Conservation (phyloP, 139 green algal species). For the Tetradesmus lagerheimii region DNA sequence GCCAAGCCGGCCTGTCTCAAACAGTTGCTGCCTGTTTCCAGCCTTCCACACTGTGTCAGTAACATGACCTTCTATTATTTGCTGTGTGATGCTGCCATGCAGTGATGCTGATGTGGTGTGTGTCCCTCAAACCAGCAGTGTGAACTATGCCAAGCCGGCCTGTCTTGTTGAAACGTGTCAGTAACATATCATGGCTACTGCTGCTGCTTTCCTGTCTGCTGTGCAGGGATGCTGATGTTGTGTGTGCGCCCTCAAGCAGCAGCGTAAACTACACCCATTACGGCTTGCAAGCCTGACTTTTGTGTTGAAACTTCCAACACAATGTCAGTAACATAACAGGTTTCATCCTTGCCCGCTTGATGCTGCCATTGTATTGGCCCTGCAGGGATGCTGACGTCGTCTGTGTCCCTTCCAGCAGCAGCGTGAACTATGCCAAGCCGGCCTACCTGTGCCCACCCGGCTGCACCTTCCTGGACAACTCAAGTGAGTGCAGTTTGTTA, state of each 20-base stretch:
- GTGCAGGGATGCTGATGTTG: constrained; percentile 5
- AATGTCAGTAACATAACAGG: not conserved
- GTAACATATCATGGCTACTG: too few relatives aligned
- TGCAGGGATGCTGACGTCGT: constrained; percentile 8
- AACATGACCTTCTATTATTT: too few relatives aligned
- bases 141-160: too few relatives aligned
- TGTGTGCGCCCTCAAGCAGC: not conserved
- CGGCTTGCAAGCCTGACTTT: too few relatives aligned
- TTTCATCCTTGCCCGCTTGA: too few relatives aligned
- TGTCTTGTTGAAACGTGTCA: too few relatives aligned
- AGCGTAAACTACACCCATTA: constrained; percentile 20
- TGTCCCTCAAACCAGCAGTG: not conserved
- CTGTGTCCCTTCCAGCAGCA: not conserved
- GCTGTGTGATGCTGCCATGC: not conserved
- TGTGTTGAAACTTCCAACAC: too few relatives aligned
- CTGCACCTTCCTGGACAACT: not conserved
- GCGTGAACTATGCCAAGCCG: constrained; percentile 38
- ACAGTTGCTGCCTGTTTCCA: too few relatives aligned
- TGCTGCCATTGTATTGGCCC: not conserved
- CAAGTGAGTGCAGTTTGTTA: too few relatives aligned
- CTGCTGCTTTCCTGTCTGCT: too few relatives aligned
- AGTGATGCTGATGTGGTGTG: constrained; percentile 16
- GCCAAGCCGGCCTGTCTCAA: too few relatives aligned
- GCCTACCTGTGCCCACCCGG: constrained; percentile 15
- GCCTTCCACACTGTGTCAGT: too few relatives aligned